Evolutionary conservation across 805 yeast genomes (phyloP).

Genomic region (Allodekkera sacchari): DNA sequence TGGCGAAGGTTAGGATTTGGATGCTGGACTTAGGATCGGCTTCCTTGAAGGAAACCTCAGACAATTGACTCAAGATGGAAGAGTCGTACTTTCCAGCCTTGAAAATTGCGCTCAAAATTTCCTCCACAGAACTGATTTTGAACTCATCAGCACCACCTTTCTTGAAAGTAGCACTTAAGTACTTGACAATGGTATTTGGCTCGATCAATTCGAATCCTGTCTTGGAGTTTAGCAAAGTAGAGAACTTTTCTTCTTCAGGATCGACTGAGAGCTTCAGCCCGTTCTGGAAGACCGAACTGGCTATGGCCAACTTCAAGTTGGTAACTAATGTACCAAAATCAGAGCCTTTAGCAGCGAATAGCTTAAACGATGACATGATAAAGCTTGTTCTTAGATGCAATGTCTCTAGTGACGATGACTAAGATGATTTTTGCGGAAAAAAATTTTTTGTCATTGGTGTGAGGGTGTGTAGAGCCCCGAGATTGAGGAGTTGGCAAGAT

Average conservation of each 20-base stretch:
- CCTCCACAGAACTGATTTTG: constrained; percentile 31
- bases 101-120: constrained; percentile 30
- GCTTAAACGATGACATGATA: constrained; percentile 23
- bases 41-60: constrained; percentile 8
- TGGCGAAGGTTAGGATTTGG: constrained; percentile 52
- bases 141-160: constrained; percentile 11
- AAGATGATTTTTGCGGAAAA: no score
- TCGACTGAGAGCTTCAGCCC: constrained; percentile 4
- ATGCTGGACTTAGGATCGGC: constrained; percentile 34
- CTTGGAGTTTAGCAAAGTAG: constrained; percentile 23
- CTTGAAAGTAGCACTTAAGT: constrained; percentile 31
- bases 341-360: constrained; percentile 24
- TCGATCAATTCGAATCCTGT: constrained; percentile 45
- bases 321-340: constrained; percentile 24
- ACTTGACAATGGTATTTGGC: constrained; percentile 64
- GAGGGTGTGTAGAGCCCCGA: no score
- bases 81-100: neutral
- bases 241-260: constrained; percentile 6
- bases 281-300: constrained; percentile 25
- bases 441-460: no score
- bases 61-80: constrained; percentile 1
- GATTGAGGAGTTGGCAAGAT: no score
- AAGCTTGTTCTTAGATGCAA: neutral
- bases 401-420: no score
- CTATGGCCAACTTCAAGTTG: constrained; percentile 38